A percentile compares a stretch with the other conserved stretches of the same genome.
Conservation (phyloP, 495 filamentous ascomycete genomes). For the Neurospora terricola region DNA sequence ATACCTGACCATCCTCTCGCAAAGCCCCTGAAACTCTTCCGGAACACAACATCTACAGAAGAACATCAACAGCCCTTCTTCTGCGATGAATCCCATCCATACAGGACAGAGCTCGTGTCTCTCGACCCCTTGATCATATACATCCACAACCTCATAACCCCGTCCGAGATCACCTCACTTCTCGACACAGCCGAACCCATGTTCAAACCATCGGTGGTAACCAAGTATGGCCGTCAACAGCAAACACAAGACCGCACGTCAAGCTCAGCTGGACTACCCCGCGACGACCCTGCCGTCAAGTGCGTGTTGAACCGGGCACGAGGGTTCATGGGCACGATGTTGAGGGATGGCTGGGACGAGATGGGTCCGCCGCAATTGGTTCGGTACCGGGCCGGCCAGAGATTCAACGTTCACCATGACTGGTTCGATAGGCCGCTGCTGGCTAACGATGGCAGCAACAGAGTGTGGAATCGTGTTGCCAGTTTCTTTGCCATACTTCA, state of each 20-base stretch:
- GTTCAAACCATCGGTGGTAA: conserved; percentile 32
- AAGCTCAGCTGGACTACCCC: conserved; percentile 32
- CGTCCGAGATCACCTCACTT: conserved; percentile 26
- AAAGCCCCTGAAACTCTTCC: conserved; percentile 9
- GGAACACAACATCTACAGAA: neutral
- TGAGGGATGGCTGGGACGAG: conserved; percentile 33
- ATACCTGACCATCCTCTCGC: conserved; percentile 11
- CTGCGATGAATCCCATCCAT: conserved; percentile 24
- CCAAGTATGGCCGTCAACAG: conserved; percentile 26
- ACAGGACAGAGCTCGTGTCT: conserved; percentile 34
- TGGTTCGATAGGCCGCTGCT: conserved; percentile 29
- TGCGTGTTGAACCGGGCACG: conserved; percentile 33
- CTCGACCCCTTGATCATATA: conserved; percentile 38
- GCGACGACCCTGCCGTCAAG: conserved; percentile 28
- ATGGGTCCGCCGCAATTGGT: conserved; percentile 43
- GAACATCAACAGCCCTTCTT: conserved; percentile 6
- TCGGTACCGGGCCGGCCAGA: conserved; percentile 32
- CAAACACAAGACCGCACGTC: conserved; percentile 33
- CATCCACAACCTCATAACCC: conserved; percentile 31
- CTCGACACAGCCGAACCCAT: conserved; percentile 26
- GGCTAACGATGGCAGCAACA: conserved; percentile 19
- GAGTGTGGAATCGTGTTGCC: conserved; percentile 32
- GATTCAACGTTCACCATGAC: conserved; percentile 39
- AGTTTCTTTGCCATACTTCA: conserved; percentile 41
- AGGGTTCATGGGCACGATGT: conserved; percentile 34